Evolutionary conservation across 495 filamentous ascomycete genomes (phyloP).

Genomic region (Arthonia radiata): DNA sequence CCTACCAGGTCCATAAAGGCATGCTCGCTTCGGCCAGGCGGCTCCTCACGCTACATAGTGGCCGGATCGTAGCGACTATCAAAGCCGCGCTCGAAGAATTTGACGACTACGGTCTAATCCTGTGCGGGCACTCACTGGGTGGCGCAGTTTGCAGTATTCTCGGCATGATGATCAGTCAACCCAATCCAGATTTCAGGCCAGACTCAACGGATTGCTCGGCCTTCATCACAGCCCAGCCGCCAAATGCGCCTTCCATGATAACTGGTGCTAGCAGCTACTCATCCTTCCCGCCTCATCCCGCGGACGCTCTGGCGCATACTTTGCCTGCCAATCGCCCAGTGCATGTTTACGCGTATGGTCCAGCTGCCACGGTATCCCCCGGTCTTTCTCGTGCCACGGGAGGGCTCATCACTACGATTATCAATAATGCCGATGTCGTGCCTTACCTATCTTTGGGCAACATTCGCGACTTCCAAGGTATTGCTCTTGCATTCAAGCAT

Average conservation of each 20-base stretch:
- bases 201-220: slow-evolving; percentile 28
- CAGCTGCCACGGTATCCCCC: slow-evolving; percentile 46
- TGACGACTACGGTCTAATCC: slow-evolving; percentile 45
- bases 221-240: slow-evolving; percentile 18
- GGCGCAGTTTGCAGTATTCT: slow-evolving; percentile 51
- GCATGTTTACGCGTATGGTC: slow-evolving; percentile 60
- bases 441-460: slow-evolving; percentile 51
- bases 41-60: slow-evolving; percentile 39
- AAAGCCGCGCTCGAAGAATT: slow-evolving; percentile 47
- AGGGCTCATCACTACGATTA: slow-evolving; percentile 50
- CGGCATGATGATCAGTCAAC: slow-evolving; percentile 48
- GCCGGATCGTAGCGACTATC: slow-evolving; percentile 38
- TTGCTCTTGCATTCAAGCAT: slow-evolving; percentile 44
- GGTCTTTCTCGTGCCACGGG: slow-evolving; percentile 45
- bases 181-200: slow-evolving; percentile 11
- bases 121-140: slow-evolving; percentile 57
- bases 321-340: slow-evolving; percentile 43
- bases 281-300: background rate
- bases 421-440: slow-evolving; percentile 50
- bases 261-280: slow-evolving; percentile 7
- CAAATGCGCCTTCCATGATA: slow-evolving; percentile 16
- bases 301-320: slow-evolving; percentile 14
- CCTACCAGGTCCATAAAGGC: slow-evolving; percentile 61
- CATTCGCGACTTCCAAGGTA: slow-evolving; percentile 48
- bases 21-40: slow-evolving; percentile 53